These are phyloP conservation scores for Pleurotus giganteus DNA, from an alignment of 768 basidiomycete species.

Conservation along the genomic window DNA sequence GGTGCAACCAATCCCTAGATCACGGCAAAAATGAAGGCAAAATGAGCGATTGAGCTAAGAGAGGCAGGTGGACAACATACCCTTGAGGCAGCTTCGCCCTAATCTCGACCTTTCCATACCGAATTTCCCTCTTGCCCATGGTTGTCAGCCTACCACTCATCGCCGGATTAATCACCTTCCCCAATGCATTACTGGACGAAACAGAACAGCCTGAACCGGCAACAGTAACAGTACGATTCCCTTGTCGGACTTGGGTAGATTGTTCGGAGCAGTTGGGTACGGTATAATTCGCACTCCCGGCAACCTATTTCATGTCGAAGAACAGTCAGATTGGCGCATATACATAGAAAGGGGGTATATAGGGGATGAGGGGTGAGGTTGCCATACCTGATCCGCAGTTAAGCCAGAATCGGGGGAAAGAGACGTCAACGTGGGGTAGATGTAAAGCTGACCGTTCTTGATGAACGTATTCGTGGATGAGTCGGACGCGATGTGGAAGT, in stretches of 20 bases:
- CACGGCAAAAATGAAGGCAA: constrained; percentile 16
- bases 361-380: background rate
- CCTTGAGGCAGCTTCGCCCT: constrained; percentile 61
- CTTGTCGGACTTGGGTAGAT: constrained; percentile 32
- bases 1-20: constrained; percentile 67
- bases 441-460: constrained; percentile 66
- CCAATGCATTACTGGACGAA: constrained; percentile 32
- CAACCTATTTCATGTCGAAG: background rate
- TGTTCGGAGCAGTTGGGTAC: constrained; percentile 19
- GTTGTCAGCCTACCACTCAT: constrained; percentile 76
- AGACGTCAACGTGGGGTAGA: constrained; percentile 77
- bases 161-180: constrained; percentile 69
- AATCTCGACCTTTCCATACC: constrained; percentile 61
- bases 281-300: constrained; percentile 46
- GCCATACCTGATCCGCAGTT: constrained; percentile 37
- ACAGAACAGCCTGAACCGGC: constrained; percentile 36
- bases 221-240: constrained; percentile 20
- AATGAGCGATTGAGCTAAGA: constrained; percentile 22
- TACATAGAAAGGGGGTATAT: background rate
- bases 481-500: constrained; percentile 78
- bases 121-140: constrained; percentile 51
- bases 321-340: background rate
- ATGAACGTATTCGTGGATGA: constrained; percentile 64
- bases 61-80: constrained; percentile 36
- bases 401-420: constrained; percentile 45